Evolutionary conservation across 129 eudicot genomes (phyloP).

Genomic region (Flaveria brownii): DNA sequence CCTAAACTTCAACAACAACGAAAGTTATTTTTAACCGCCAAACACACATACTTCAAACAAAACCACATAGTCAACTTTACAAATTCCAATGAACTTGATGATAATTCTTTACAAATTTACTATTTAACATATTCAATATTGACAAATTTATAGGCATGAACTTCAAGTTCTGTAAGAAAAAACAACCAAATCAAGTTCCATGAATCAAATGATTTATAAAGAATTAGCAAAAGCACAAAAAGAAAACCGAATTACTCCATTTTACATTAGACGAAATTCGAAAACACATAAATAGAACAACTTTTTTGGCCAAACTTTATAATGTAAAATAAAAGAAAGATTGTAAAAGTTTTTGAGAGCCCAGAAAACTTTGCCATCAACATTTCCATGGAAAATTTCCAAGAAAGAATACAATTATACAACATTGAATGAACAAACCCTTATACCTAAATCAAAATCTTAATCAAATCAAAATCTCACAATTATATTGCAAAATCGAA

Average conservation of each 20-base stretch:
- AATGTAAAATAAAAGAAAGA: not conserved
- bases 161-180: not conserved
- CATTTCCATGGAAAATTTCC: too few relatives aligned
- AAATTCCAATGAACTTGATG: slow-evolving; percentile 17
- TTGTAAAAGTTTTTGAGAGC: not conserved
- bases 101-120: slow-evolving; percentile 5
- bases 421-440: too few relatives aligned
- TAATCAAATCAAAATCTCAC: too few relatives aligned
- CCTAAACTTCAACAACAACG: slow-evolving; percentile 26
- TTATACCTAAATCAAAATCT: too few relatives aligned
- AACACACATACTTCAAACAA: slow-evolving; percentile 8
- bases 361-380: too few relatives aligned
- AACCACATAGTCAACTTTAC: slow-evolving; percentile 17
- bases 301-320: not conserved
- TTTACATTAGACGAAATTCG: not conserved
- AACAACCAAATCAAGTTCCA: slow-evolving; percentile 17
- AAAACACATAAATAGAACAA: not conserved
- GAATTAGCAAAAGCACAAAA: not conserved
- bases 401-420: too few relatives aligned
- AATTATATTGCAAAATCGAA: too few relatives aligned
- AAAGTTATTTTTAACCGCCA: slow-evolving; percentile 13
- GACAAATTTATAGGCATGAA: slow-evolving; percentile 13
- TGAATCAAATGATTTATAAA: slow-evolving; percentile 13
- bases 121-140: slow-evolving; percentile 1
- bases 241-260: not conserved